These are phyloP conservation scores for Fonsecaea nubica DNA, from an alignment of 2,329 filamentous ascomycete genomes.

Conservation along the genomic window DNA sequence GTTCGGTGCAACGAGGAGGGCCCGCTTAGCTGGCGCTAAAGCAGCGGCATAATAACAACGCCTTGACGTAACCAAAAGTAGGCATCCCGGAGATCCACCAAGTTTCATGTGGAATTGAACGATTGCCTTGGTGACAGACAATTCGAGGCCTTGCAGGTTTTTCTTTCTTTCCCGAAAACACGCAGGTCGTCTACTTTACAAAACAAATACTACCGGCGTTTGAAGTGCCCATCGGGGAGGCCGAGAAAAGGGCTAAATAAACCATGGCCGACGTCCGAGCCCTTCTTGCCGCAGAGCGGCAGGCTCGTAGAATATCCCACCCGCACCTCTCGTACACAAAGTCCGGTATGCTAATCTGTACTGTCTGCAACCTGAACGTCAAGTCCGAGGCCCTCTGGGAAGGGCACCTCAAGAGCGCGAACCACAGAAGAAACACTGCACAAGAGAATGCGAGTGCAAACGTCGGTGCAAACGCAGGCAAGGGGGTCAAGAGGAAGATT, in stretches of 20 bases:
- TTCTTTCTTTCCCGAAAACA: neutral
- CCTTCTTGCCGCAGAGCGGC: conserved; percentile 78
- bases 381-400: conserved; percentile 74
- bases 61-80: conserved; percentile 1
- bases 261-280: conserved; percentile 79
- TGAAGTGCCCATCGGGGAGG: neutral
- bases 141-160: neutral
- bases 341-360: conserved; percentile 71
- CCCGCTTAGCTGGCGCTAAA: neutral
- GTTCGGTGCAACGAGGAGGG: neutral
- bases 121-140: neutral
- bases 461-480: conserved; percentile 32
- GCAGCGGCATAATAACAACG: neutral
- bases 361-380: conserved; percentile 68
- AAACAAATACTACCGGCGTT: neutral
- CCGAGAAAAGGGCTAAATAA: neutral
- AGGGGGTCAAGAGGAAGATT: conserved; percentile 63
- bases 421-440: conserved; percentile 51
- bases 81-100: conserved; percentile 1
- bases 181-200: conserved; percentile 5
- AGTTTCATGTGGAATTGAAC: neutral
- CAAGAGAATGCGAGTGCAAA: conserved; percentile 31
- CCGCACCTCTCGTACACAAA: conserved; percentile 72
- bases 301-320: conserved; percentile 74
- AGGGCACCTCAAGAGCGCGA: conserved; percentile 61